Evolutionary conservation across 495 filamentous ascomycete species (phyloP).

Genomic region (Aspergillus affinis): DNA sequence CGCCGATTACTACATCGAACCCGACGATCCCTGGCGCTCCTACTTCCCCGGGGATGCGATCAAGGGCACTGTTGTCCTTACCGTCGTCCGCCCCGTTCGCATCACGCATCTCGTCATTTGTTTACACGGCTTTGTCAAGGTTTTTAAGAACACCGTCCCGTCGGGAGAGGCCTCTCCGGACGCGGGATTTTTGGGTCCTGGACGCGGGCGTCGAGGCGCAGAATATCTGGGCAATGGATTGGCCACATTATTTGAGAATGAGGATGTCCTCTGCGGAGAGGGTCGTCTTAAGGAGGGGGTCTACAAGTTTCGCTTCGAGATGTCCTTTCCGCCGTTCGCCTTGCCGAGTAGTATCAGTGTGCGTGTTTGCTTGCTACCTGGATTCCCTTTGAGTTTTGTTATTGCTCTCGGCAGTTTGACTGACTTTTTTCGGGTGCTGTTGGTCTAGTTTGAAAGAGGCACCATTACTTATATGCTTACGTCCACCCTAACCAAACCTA

Average conservation of each 20-base stretch:
- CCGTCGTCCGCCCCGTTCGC: conserved; percentile 75
- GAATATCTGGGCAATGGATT: conserved; percentile 82
- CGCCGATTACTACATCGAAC: conserved; percentile 72
- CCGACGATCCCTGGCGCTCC: conserved; percentile 84
- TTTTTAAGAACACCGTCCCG: conserved; percentile 72
- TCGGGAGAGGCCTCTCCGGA: conserved; percentile 58
- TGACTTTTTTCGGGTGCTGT: conserved; percentile 4
- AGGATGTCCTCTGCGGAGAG: conserved; percentile 86
- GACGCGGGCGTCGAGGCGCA: conserved; percentile 53
- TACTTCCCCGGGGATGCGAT: conserved; percentile 70
- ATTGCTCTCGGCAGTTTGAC: not conserved
- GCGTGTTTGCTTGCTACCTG: conserved; percentile 33
- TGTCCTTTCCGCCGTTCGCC: conserved; percentile 72
- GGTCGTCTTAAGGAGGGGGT: conserved; percentile 79
- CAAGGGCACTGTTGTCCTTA: conserved; percentile 75
- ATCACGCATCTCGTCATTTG: conserved; percentile 89
- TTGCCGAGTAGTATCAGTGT: conserved; percentile 95
- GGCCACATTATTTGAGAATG: conserved; percentile 86
- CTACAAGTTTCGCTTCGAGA: conserved; percentile 92
- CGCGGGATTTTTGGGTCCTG: conserved; percentile 48
- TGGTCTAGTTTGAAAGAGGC: conserved; percentile 83
- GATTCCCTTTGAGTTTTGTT: not conserved
- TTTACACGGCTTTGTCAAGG: conserved; percentile 85
- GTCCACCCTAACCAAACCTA: conserved; percentile 85
- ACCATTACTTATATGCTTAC: conserved; percentile 89